phyloP scores from a whole-genome alignment of 1,139 yeast species.

The Scheffersomyces insectosa region DNA sequence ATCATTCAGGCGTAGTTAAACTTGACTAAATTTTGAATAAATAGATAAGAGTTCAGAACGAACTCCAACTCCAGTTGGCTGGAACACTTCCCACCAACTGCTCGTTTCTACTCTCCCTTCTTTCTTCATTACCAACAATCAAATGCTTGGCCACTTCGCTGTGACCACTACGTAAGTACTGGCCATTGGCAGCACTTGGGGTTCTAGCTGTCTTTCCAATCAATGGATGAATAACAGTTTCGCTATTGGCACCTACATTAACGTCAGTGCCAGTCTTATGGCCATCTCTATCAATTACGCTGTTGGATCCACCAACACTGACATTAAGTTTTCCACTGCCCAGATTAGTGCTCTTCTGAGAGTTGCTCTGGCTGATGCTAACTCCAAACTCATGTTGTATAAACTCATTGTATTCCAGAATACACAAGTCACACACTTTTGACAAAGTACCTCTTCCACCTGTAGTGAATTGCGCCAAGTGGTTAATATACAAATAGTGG shows the following conservation, averaged over 20 bases:
- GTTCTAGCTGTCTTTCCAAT: not conserved
- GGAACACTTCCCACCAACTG: constrained; percentile 59
- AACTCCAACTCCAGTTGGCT: constrained; percentile 81
- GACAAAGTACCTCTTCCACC: constrained; percentile 74
- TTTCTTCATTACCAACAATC: not conserved
- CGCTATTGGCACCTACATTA: not conserved
- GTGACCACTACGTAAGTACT: not conserved
- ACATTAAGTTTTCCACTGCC: constrained; percentile 3
- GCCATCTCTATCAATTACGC: not conserved
- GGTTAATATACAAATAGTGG: constrained; percentile 61
- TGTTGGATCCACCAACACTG: not conserved
- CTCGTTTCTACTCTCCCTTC: constrained; percentile 17
- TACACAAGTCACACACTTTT: constrained; percentile 79
- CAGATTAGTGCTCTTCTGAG: constrained; percentile 6
- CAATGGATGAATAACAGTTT: not conserved
- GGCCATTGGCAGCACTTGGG: not conserved
- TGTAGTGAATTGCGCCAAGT: constrained; percentile 69
- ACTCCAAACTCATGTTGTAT: constrained; percentile 43
- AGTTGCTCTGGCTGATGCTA: constrained; percentile 9
- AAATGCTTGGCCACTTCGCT: not conserved
- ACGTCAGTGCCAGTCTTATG: not conserved
- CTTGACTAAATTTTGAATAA: too few relatives aligned
- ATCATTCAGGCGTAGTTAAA: too few relatives aligned
- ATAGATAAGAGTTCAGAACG: constrained; percentile 38
- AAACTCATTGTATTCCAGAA: constrained; percentile 63